A percentile compares a stretch with the other conserved stretches of the same genome.
phyloP scores from a whole-genome alignment of 2,329 filamentous ascomycete genomes.

The Trichoderma sp. region DNA sequence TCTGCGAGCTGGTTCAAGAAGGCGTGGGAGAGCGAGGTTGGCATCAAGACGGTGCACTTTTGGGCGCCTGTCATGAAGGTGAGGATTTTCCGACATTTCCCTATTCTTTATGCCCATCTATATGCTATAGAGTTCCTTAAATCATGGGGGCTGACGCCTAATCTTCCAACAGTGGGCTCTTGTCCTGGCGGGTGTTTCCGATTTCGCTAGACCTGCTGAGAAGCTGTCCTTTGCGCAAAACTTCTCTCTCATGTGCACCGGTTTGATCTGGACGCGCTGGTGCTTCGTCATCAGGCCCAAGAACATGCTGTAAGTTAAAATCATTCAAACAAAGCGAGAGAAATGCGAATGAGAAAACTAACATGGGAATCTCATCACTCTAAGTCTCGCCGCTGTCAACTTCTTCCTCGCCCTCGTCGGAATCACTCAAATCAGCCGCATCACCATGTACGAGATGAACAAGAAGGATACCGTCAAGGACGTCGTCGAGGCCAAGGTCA shows the following conservation, averaged over 20 bases:
- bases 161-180: slow-evolving; percentile 72
- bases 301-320: slow-evolving; percentile 75
- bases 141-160: not conserved
- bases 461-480: slow-evolving; percentile 55
- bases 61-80: slow-evolving; percentile 95
- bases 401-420: slow-evolving; percentile 95
- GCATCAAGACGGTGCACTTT: slow-evolving; percentile 95
- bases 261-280: slow-evolving; percentile 97
- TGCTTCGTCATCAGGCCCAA: slow-evolving; percentile 94
- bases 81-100: slow-evolving; percentile 30
- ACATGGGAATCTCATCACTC: not conserved
- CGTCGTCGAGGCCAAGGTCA: slow-evolving; percentile 47
- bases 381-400: slow-evolving; percentile 88
- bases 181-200: slow-evolving; percentile 88
- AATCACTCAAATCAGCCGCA: slow-evolving; percentile 78
- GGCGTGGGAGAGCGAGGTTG: slow-evolving; percentile 82
- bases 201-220: slow-evolving; percentile 88
- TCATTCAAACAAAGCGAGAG: not conserved
- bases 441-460: slow-evolving; percentile 66
- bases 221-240: slow-evolving; percentile 95
- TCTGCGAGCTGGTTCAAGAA: slow-evolving; percentile 68
- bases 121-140: not conserved
- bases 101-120: not conserved
- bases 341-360: not conserved
- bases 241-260: slow-evolving; percentile 83